Evolutionary conservation across 805 yeast genomes (phyloP).

Genomic region (Wilhelminamyces savonicus): DNA sequence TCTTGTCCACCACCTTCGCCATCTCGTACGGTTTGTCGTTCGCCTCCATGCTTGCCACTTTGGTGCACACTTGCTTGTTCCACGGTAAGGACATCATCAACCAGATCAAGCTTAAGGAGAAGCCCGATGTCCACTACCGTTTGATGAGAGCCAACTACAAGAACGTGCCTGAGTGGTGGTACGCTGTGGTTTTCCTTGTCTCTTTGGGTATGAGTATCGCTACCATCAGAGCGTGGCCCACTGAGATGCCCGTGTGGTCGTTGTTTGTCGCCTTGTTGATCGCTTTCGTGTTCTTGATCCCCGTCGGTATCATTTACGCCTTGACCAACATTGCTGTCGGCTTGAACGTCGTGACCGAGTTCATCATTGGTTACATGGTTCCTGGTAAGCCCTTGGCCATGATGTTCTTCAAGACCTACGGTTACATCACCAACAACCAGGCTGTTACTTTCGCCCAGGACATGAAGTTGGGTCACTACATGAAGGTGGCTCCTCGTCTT

Average conservation of each 20-base stretch:
- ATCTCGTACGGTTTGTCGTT: constrained; percentile 52
- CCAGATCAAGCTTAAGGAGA: constrained; percentile 21
- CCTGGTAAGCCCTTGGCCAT: constrained; percentile 42
- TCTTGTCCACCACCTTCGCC: constrained; percentile 50
- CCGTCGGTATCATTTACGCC: constrained; percentile 33
- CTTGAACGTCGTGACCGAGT: constrained; percentile 38
- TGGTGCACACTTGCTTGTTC: constrained; percentile 51
- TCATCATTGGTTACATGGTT: constrained; percentile 36
- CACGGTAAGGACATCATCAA: constrained; percentile 46
- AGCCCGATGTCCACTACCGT: constrained; percentile 43
- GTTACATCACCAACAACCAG: constrained; percentile 43
- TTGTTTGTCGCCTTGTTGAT: constrained; percentile 32
- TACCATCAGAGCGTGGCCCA: constrained; percentile 32
- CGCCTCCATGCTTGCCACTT: constrained; percentile 58
- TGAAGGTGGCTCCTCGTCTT: constrained; percentile 35
- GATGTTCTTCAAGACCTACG: constrained; percentile 43
- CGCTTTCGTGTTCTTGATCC: constrained; percentile 33
- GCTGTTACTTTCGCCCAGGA: constrained; percentile 45
- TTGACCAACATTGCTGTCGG: constrained; percentile 33
- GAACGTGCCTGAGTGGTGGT: constrained; percentile 43
- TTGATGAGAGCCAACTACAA: constrained; percentile 43
- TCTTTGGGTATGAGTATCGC: constrained; percentile 23
- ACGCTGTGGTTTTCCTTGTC: constrained; percentile 19
- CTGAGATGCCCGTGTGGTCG: constrained; percentile 39
- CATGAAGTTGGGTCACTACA: constrained; percentile 39